Evolutionary conservation across 306 rosid genomes (phyloP).

Genomic region (Glycine tomentella): DNA sequence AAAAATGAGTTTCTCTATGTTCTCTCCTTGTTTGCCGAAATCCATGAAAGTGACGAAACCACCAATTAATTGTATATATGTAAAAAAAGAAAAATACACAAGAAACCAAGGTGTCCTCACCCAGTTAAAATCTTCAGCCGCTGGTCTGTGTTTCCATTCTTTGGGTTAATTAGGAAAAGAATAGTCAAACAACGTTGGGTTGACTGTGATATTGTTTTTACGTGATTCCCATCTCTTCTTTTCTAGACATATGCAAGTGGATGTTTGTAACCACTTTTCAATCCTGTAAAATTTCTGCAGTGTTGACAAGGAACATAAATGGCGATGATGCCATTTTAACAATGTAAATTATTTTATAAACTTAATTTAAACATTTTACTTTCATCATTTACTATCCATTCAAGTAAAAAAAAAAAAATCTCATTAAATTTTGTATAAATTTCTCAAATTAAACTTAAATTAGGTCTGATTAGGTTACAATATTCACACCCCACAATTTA

Average conservation of each 20-base stretch:
- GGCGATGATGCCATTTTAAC: neutral
- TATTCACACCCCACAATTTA: neutral
- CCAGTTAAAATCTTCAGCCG: constrained; percentile 16
- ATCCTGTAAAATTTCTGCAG: constrained; percentile 10
- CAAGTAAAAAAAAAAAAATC: too few species aligned
- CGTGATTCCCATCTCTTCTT: neutral
- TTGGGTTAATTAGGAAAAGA: constrained; percentile 37
- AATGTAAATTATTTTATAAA: neutral
- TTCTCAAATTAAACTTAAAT: neutral
- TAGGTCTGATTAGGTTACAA: constrained; percentile 16
- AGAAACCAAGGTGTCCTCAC: constrained; percentile 46
- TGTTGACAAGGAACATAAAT: neutral
- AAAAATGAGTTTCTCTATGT: neutral
- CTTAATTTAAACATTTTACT: neutral
- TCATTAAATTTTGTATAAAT: neutral
- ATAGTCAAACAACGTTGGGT: constrained; percentile 54
- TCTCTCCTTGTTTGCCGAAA: constrained; percentile 23
- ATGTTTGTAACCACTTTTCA: neutral
- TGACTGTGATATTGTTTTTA: constrained; percentile 43
- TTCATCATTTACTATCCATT: neutral
- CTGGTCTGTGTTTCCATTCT: constrained; percentile 40
- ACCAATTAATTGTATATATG: neutral
- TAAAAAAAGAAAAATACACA: neutral
- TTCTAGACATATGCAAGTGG: neutral
- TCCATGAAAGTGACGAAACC: constrained; percentile 16